Evolutionary conservation across 208 protist genomes (phyloP).

Genomic region (Acanthamoeba triangularis): DNA sequence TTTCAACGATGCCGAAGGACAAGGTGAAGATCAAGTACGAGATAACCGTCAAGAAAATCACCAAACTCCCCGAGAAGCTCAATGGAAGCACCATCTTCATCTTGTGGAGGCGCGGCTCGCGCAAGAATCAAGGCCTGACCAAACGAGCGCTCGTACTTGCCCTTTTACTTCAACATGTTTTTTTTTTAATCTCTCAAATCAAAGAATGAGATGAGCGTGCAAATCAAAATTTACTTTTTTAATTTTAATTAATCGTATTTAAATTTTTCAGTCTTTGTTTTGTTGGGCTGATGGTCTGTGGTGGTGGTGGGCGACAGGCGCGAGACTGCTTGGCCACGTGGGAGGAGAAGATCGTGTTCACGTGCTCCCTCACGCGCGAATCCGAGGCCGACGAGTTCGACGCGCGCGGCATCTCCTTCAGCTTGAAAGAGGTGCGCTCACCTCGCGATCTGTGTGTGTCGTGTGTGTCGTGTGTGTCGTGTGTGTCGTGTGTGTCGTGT

Average conservation of each 20-base stretch:
- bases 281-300: background rate
- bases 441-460: background rate
- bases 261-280: background rate
- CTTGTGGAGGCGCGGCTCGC: conserved; percentile 58
- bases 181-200: background rate
- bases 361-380: conserved; percentile 62
- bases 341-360: conserved; percentile 73
- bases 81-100: conserved; percentile 75
- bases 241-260: background rate
- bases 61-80: conserved; percentile 65
- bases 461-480: background rate
- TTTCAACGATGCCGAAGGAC: conserved; percentile 46
- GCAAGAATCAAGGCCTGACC: conserved; percentile 72
- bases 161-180: background rate
- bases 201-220: too few species aligned
- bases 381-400: conserved; percentile 53
- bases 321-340: conserved; percentile 55
- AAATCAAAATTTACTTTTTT: background rate
- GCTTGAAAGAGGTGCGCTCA: conserved; percentile 51
- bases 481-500: background rate
- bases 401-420: conserved; percentile 45
- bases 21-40: conserved; percentile 73
- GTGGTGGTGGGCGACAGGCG: background rate
- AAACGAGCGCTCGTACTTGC: conserved; percentile 49
- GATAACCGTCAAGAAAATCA: conserved; percentile 59